A percentile compares a stretch with the other conserved stretches of the same genome.
phyloP scores from a whole-genome alignment of 306 rosid genomes.

The Ziziphus jujuba region DNA sequence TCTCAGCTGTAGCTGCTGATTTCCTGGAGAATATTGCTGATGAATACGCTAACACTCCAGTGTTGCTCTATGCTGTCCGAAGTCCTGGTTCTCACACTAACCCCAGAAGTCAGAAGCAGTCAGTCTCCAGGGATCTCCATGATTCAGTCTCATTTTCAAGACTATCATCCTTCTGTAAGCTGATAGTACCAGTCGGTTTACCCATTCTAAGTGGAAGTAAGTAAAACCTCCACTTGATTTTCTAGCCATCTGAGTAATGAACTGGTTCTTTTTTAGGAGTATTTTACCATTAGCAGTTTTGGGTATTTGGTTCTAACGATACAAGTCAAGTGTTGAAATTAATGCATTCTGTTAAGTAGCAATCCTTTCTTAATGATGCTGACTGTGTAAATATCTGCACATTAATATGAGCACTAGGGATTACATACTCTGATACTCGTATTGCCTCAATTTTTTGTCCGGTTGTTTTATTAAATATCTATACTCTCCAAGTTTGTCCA shows the following conservation, averaged over 20 bases:
- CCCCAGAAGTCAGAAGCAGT: slow-evolving; percentile 55
- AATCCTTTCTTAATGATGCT: background rate
- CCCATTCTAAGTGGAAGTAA: slow-evolving; percentile 72
- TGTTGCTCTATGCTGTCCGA: slow-evolving; percentile 63
- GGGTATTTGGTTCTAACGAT: background rate
- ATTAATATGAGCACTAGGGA: background rate
- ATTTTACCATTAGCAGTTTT: background rate
- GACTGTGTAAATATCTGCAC: background rate
- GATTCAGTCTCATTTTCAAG: slow-evolving; percentile 83
- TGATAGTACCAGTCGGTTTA: slow-evolving; percentile 77
- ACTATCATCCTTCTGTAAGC: slow-evolving; percentile 69
- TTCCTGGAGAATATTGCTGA: slow-evolving; percentile 78
- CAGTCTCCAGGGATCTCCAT: slow-evolving; percentile 64
- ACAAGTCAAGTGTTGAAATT: too few species aligned
- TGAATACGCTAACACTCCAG: slow-evolving; percentile 71
- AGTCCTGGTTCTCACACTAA: slow-evolving; percentile 43
- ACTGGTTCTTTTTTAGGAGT: slow-evolving; percentile 17
- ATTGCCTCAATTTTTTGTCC: background rate
- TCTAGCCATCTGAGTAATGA: slow-evolving; percentile 13
- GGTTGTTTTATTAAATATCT: background rate
- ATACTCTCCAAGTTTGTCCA: background rate
- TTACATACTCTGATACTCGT: background rate
- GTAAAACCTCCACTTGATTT: slow-evolving; percentile 25
- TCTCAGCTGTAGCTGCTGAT: slow-evolving; percentile 78
- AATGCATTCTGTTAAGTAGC: background rate